Evolutionary conservation across 108 stramenopile genomes (phyloP).

Genomic region (Fragilaria crotonensis): DNA sequence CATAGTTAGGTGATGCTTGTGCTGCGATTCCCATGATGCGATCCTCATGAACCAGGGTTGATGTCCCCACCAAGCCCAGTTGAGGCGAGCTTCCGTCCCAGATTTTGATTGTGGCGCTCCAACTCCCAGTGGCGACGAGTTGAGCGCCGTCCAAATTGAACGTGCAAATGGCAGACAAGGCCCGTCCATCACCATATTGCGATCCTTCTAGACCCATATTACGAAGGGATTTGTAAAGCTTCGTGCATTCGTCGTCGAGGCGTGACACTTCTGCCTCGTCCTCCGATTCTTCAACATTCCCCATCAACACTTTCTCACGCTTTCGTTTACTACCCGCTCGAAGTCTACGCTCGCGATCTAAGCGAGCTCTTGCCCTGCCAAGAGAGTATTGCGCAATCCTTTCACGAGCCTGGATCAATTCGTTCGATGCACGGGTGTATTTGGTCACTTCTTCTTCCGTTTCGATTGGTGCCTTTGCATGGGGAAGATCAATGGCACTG

Average conservation of each 20-base stretch:
- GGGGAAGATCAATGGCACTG: neutral
- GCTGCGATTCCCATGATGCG: slow-evolving; percentile 80
- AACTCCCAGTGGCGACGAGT: slow-evolving; percentile 83
- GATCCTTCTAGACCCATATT: slow-evolving; percentile 68
- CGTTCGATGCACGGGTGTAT: slow-evolving; percentile 78
- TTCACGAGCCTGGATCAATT: slow-evolving; percentile 72
- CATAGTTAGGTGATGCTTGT: neutral
- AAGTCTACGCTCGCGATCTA: slow-evolving; percentile 60
- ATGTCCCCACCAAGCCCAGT: slow-evolving; percentile 53
- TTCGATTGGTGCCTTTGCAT: neutral
- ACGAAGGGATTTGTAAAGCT: slow-evolving; percentile 44
- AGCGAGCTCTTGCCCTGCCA: slow-evolving; percentile 47
- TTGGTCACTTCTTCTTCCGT: slow-evolving; percentile 62
- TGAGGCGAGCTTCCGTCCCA: slow-evolving; percentile 81
- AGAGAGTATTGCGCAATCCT: slow-evolving; percentile 69
- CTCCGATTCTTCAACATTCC: slow-evolving; percentile 16
- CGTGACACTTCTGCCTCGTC: slow-evolving; percentile 29
- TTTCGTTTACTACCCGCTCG: slow-evolving; percentile 48
- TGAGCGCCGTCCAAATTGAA: slow-evolving; percentile 23
- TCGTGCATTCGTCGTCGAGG: slow-evolving; percentile 47
- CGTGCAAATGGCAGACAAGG: slow-evolving; percentile 55
- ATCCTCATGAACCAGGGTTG: slow-evolving; percentile 70
- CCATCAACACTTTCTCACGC: slow-evolving; percentile 26
- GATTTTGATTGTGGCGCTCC: slow-evolving; percentile 84
- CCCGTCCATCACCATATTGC: slow-evolving; percentile 74